A percentile compares a stretch with the other conserved stretches of the same genome.
phyloP scores from a whole-genome alignment of 2,329 filamentous ascomycete genomes.

The Apiospora malaysiana region DNA sequence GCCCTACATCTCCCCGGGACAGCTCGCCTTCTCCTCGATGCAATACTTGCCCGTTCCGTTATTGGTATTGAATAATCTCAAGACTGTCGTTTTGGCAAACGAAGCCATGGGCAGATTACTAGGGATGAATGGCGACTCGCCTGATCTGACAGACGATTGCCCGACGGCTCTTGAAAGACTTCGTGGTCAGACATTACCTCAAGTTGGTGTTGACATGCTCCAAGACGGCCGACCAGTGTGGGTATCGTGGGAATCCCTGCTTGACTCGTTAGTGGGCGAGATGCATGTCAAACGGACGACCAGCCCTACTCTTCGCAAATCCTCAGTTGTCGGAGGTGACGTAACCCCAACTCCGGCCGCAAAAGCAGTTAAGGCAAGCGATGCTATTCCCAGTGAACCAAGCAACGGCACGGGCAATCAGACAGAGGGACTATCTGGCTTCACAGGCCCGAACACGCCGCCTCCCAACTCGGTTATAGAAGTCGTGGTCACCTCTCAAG shows the following conservation, averaged over 20 bases:
- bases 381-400: neutral
- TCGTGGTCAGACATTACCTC: conserved; percentile 68
- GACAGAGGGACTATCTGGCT: too few species aligned
- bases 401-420: neutral
- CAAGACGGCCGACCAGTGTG: conserved; percentile 68
- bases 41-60: conserved; percentile 77
- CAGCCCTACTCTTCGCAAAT: conserved; percentile 25
- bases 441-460: neutral
- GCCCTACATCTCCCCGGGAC: conserved; percentile 54
- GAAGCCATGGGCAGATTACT: conserved; percentile 76
- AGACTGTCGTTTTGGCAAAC: conserved; percentile 76
- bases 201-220: conserved; percentile 76
- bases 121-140: conserved; percentile 56
- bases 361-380: conserved; percentile 35
- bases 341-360: conserved; percentile 43
- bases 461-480: conserved; percentile 66
- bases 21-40: conserved; percentile 70
- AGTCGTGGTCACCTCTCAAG: conserved; percentile 65
- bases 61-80: conserved; percentile 70
- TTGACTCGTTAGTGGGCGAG: conserved; percentile 58
- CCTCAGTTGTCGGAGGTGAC: conserved; percentile 35
- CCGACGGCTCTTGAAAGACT: conserved; percentile 62
- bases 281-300: conserved; percentile 38
- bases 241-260: conserved; percentile 64
- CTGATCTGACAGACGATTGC: conserved; percentile 46